Base-by-base conservation (phyloP, 305 asterid species). In the Fraxinus sp. region DNA sequence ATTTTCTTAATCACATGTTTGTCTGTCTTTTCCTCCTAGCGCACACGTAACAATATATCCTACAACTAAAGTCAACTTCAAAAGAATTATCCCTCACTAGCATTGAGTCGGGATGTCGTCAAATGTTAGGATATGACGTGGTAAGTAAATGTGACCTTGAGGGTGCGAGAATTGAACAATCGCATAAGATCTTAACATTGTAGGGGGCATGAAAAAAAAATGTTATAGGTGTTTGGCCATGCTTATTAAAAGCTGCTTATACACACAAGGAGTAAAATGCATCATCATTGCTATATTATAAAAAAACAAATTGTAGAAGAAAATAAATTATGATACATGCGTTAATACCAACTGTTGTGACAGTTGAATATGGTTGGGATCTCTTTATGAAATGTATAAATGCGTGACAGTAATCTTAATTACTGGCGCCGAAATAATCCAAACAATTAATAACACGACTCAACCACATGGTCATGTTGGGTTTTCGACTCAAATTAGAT, bases 321-420 rank as follows among this genome's bases (percentile, higher is more conserved):
- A 55, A 71, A 18, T 36, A 70, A 26, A 77, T 6, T 14, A 77
- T 18, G 18, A 41, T 78, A 41, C 81, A 75, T 20, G 83, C 43
- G 81, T 71, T 32, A 24, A 43, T 71, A 83, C 78, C 86, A 72
- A 77, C 79, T 64, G 77, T 52, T 3, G 57, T 76, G 83, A 77
- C 81, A 24, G 82, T 78, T 81, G 85, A 70, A 81, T 33, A 77
- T 85, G 84, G 80, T 78, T 52, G 70, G 36, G 84, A 75, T 75
- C 75, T 79, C 70, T 59, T 84, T 35, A 73, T 46, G 79, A 80
- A 68, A 66, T 79, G 62, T 59, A 55, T 26, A 26, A 26, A 26
- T 26, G 30, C 30, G 55, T 76, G 83, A 76, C 79, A n/a, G 68
- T 62, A 33, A 39, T 70, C 83, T 73, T 80, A 75, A 83, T 82